Evolutionary conservation across 139 green algal genomes (phyloP), one percentile per base, ranked within the genome.

Genomic region (Raphidocelis subcapitata): DNA sequence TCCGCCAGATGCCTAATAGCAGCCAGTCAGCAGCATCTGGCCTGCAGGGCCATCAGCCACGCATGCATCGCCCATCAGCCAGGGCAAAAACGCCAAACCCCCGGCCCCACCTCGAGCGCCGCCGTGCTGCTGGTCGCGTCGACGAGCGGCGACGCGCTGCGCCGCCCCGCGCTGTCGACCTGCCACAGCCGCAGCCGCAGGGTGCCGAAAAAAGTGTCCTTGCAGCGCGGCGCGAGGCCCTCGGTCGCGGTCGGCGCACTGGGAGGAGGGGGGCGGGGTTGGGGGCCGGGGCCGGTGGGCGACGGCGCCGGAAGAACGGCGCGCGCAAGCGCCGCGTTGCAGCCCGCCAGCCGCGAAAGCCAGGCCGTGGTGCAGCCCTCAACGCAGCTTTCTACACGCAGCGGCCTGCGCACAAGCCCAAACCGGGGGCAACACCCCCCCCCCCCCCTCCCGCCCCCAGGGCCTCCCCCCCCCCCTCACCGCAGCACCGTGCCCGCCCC

Each of bases 191-290:
- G 77, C 57, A 95, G 69, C 5, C 79, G 75, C 20, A 47, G 78
- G 28, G 26, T 72, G 31, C 94, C 94, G 62, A 81, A 87, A 72
- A 99, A 99, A 14, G 91, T 96, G 87, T 99, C 95, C 65, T 88
- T 59, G 51, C 41, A 67, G 52, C 72, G 72, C 3, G 68, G 55
- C 56, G 68, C 68, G 15, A 76, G 60, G 18, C 69, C 69, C 16
- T 62, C 52, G 21, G 65, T 31, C 24, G 60, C 47, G 29, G 69
- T 76, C 8, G 69, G 23, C 69, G 69, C 59, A 66, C 15, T 23
- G 65, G 54, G 5, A 62, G n/a, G 24, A 56, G 4, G 24, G 36
- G n/a, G 14, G n/a, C 21, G 18, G 24, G 14, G 37, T 3, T n/a
- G 28, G 14, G 28, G 16, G 18, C 8, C 1, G 8, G 24, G 32